These are phyloP conservation scores for Aspergillus sclerotiicarbonarius DNA, from an alignment of 495 filamentous ascomycete species.

Conservation along the genomic window DNA sequence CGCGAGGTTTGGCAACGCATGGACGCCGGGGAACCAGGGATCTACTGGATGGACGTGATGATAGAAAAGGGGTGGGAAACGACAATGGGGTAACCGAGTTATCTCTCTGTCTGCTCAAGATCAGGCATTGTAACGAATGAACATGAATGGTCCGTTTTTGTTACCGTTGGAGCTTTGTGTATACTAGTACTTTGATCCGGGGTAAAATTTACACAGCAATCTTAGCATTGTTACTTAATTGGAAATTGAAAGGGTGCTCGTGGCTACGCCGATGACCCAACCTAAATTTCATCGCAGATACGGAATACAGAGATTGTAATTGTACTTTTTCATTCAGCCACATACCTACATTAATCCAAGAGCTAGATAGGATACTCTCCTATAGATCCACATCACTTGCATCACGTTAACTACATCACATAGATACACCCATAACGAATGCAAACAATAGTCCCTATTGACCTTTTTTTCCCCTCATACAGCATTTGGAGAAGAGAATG, in stretches of 20 bases:
- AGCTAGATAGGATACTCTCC: background rate
- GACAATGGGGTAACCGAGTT: conserved; percentile 46
- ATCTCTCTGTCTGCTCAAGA: background rate
- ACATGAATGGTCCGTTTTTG: background rate
- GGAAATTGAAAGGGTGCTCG: too few species aligned
- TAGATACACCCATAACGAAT: conserved; percentile 1
- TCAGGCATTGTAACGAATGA: background rate
- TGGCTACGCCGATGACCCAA: too few species aligned
- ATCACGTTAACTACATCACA: background rate
- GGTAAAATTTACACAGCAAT: background rate
- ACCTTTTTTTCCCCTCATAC: conserved; percentile 1
- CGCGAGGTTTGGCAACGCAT: conserved; percentile 51
- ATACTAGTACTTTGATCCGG: background rate
- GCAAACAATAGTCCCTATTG: background rate
- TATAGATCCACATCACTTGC: background rate
- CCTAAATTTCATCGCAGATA: too few species aligned
- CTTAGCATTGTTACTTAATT: too few species aligned
- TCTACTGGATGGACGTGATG: conserved; percentile 59
- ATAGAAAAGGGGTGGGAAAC: conserved; percentile 57
- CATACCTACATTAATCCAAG: background rate
- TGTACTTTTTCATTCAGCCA: background rate
- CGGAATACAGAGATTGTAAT: too few species aligned
- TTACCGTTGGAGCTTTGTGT: background rate
- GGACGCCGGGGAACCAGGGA: conserved; percentile 40
- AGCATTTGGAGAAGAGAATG: conserved; percentile 8